Evolutionary conservation across 768 basidiomycete genomes (phyloP), one percentile per base, ranked within the genome.

Genomic region (Podaxis sp.): DNA sequence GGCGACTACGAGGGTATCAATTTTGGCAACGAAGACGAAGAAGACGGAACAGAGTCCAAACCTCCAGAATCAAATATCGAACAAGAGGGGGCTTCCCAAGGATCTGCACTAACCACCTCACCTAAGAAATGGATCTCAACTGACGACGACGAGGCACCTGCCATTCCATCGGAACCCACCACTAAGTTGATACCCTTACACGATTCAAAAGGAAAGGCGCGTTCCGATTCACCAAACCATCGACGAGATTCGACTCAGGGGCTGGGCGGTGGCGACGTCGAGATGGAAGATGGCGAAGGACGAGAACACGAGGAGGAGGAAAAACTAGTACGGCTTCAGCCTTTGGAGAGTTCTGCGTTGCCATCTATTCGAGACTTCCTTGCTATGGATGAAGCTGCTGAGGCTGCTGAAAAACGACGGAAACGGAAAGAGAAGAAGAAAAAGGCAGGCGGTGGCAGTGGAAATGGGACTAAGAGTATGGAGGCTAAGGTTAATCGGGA

Each of bases 331-430:
- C 85, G 87, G 40, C 82, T 97, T 9, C 82, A 79, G 28, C 91
- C 92, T 4, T 82, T 98, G 14, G 77, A 81, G 54, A 89, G 91
- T n/a, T 93, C 92, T 23, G 82, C 85, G 5, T 67, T 95, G 16
- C 91, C 92, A 36, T 93, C 91, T 14, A 90, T 96, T 70, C 83
- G 84, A 54, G 90, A 92, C 28, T 80, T 97, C 62, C 75, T 98
- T 40, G 89, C 87, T 5, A 83, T 90, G 77, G 90, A 94, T 63
- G 78, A 84, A 40, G 88, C 83, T 14, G 83, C 81, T 4, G 84
- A 82, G 63, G 81, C 82, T 61, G 78, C 79, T 13, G 83, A 87
- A 58, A 91, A 92, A 70, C 79, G 87, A 64, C 83, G 79, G 64
- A 86, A 89, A 63, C 79, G 83, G 58, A 94, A 92, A 71, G 89